phyloP scores from a whole-genome alignment of 2,329 filamentous ascomycete genomes.

The Penicillium sp. region DNA sequence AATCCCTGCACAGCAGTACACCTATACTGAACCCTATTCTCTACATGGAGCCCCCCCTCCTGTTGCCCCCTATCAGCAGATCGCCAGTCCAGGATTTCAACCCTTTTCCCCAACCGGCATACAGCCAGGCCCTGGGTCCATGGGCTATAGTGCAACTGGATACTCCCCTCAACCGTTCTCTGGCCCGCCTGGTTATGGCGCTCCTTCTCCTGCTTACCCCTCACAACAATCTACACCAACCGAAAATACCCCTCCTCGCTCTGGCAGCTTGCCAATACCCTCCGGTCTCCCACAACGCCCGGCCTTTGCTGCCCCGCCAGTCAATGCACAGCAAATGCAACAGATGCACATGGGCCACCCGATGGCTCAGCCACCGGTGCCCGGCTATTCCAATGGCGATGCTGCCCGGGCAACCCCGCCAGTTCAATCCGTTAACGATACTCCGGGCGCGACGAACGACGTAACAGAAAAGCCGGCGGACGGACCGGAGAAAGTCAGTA shows the following conservation, averaged over 20 bases:
- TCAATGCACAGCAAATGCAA: constrained; percentile 57
- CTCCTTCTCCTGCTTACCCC: constrained; percentile 44
- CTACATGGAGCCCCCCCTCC: constrained; percentile 38
- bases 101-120: constrained; percentile 38
- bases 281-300: constrained; percentile 63
- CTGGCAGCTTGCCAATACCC: constrained; percentile 56
- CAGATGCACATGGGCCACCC: constrained; percentile 57
- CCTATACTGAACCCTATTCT: constrained; percentile 41
- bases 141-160: constrained; percentile 34
- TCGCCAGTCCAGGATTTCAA: constrained; percentile 39
- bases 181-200: constrained; percentile 36
- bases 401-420: constrained; percentile 21
- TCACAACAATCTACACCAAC: constrained; percentile 42
- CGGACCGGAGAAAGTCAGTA: constrained; percentile 60
- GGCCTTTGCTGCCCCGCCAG: constrained; percentile 55
- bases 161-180: constrained; percentile 36
- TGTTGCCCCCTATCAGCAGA: constrained; percentile 43
- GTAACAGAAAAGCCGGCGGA: constrained; percentile 41
- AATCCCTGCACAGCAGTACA: constrained; percentile 35
- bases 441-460: constrained; percentile 50
- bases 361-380: constrained; percentile 28
- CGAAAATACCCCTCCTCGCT: constrained; percentile 47
- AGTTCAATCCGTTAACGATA: constrained; percentile 53
- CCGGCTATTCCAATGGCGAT: constrained; percentile 33
- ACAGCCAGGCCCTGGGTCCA: constrained; percentile 33